Base-by-base conservation (phyloP, 2,329 filamentous ascomycete species). In the Fonsecaea pedrosoi region DNA sequence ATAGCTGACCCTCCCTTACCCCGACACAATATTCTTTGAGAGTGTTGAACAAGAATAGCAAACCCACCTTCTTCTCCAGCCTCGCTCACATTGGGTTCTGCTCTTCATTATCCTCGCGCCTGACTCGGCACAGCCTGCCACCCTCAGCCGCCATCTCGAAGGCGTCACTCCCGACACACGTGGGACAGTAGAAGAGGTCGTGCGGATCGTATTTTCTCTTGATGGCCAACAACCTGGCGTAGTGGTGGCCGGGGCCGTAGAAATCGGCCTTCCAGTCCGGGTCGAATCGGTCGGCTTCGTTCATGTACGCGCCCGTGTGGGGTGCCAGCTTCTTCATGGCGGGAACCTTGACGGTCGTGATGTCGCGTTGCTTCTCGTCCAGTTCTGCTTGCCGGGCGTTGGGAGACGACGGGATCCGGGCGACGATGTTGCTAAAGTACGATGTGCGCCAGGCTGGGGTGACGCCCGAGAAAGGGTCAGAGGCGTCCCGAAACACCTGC, bases 401-500 rank as follows among this genome's bases (percentile, higher is more conserved):
- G 30, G 64, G 66, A n/a, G 70, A 64, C 66, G 71, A 76, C 9
- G 30, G 30, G 30, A 70, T 68, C 1, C 73, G 67, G 0, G 74
- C 72, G 3, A 78, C 73, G 25, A 77, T 73, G 32, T 75, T 72
- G 59, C 75, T 71, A 38, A 78, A 68, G 62, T 78, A 77, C 0
- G 82, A 77, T 12, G 71, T 80, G 15, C 85, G 78, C 84, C 84
- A 88, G 0, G 83, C 82, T 0, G 84, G 84, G 42, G 82, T 81
- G 2, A 84, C 79, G 0, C 83, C 76, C 35, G 83, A 82, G 50
- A 84, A 72, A 0, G 77, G 74, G 0, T 84, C 83, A 38, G 80
- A 79, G 0, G 77, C 76, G 0, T 77, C 74, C 45, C 79, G 77
- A n/a, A 80, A 70, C 0, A 77, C 71, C 0, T 73, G 71, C 0